Evolutionary conservation across 192 early-diverging fungal species (phyloP).

Genomic region (Spizellomyces punctatus): DNA sequence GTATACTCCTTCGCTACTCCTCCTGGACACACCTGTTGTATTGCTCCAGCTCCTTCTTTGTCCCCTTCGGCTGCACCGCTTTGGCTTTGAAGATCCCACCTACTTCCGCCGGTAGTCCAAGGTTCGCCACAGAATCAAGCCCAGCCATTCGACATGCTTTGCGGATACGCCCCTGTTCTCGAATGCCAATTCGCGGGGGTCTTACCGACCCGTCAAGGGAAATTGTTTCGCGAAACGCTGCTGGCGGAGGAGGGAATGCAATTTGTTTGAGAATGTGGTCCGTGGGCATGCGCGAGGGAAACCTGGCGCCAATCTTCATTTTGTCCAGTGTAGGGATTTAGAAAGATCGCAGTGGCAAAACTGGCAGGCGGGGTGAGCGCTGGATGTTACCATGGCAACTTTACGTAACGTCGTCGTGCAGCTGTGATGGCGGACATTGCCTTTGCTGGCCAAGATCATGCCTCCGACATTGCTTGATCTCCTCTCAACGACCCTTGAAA

Average conservation of each 20-base stretch:
- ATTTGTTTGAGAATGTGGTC: constrained; percentile 49
- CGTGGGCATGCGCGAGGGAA: constrained; percentile 48
- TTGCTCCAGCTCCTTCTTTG: constrained; percentile 31
- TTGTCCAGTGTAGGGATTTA: neutral
- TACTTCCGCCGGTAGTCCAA: constrained; percentile 30
- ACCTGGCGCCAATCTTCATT: constrained; percentile 31
- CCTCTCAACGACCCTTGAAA: too few relatives aligned
- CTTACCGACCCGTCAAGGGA: constrained; percentile 33
- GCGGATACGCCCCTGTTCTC: constrained; percentile 45
- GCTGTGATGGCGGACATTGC: too few relatives aligned
- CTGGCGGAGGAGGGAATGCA: constrained; percentile 43
- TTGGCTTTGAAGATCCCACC: constrained; percentile 8
- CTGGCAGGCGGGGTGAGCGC: neutral
- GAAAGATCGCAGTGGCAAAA: neutral
- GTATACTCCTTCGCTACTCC: neutral
- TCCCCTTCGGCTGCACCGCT: constrained; percentile 32
- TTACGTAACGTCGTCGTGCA: too few relatives aligned
- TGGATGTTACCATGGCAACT: neutral
- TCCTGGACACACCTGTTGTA: constrained; percentile 29
- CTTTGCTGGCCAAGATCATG: too few relatives aligned
- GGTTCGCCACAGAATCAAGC: constrained; percentile 30
- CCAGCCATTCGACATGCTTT: constrained; percentile 45
- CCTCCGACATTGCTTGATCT: too few relatives aligned
- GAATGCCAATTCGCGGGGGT: constrained; percentile 37
- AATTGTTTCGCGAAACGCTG: constrained; percentile 20